phyloP scores from a whole-genome alignment of 768 basidiomycete genomes.

The Austroboletus eburneus region DNA sequence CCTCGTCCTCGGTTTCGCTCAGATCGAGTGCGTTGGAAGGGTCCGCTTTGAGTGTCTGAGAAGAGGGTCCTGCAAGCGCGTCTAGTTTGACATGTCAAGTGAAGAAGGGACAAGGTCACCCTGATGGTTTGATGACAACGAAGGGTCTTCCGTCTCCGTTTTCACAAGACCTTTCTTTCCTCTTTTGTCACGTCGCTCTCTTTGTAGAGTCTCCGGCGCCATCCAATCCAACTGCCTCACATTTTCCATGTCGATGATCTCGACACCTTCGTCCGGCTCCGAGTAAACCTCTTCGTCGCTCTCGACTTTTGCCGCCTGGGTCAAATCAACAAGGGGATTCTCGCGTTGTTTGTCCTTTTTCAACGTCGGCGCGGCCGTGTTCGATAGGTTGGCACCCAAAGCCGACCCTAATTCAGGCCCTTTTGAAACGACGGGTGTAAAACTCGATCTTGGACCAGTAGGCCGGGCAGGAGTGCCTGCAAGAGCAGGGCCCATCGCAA shows the following conservation, averaged over 20 bases:
- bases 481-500: constrained; percentile 80
- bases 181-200: constrained; percentile 38
- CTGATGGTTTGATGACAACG: constrained; percentile 26
- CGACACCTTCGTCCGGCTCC: constrained; percentile 83
- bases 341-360: constrained; percentile 40
- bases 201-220: constrained; percentile 73
- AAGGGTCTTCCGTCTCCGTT: constrained; percentile 45
- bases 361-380: constrained; percentile 46
- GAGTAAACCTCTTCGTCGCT: constrained; percentile 73
- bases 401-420: constrained; percentile 34
- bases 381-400: constrained; percentile 48
- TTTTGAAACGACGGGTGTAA: constrained; percentile 46
- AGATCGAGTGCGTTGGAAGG: constrained; percentile 60
- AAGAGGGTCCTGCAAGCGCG: constrained; percentile 4
- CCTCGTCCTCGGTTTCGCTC: constrained; percentile 75
- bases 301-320: constrained; percentile 28
- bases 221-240: constrained; percentile 82
- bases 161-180: constrained; percentile 31
- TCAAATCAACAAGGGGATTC: constrained; percentile 22
- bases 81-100: neutral
- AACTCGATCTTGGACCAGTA: constrained; percentile 51
- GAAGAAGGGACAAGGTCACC: constrained; percentile 25
- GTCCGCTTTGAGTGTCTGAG: constrained; percentile 38
- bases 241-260: constrained; percentile 81
- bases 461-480: constrained; percentile 52